These are phyloP conservation scores for Thraustochytrium sp. DNA, from an alignment of 352 stramenopile genomes.

Conservation along the genomic window DNA sequence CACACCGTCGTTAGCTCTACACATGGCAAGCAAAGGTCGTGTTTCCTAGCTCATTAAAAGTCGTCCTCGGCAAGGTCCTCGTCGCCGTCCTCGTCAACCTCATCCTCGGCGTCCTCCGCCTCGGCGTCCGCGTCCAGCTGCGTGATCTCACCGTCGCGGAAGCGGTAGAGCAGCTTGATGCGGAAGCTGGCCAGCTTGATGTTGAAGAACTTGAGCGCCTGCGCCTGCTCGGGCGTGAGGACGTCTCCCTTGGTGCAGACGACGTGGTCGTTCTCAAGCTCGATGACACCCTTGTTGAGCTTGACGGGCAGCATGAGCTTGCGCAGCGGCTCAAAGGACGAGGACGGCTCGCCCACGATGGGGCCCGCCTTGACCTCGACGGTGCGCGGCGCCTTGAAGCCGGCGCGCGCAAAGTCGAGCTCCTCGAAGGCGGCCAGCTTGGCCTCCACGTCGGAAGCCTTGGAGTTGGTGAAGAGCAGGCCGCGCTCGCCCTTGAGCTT, in stretches of 20 bases:
- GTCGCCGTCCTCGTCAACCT: background rate
- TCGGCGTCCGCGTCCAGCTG: background rate
- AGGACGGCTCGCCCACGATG: constrained; percentile 73
- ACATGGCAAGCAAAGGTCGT: no score
- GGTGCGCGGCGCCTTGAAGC: constrained; percentile 77
- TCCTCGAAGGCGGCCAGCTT: constrained; percentile 56
- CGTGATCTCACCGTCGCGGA: constrained; percentile 23
- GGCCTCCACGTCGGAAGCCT: constrained; percentile 81
- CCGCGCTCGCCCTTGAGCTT: constrained; percentile 82
- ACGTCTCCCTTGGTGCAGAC: constrained; percentile 89
- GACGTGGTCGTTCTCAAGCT: constrained; percentile 80
- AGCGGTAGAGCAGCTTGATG: constrained; percentile 16
- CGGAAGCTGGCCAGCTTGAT: constrained; percentile 17
- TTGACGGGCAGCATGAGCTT: constrained; percentile 90
- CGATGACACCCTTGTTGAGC: constrained; percentile 87
- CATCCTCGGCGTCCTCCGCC: background rate
- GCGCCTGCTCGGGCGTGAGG: constrained; percentile 88
- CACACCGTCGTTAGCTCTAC: no score
- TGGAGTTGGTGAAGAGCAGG: constrained; percentile 90
- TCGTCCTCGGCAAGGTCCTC: background rate
- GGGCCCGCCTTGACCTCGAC: constrained; percentile 78
- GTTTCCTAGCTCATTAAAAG: background rate
- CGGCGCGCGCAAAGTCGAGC: constrained; percentile 83
- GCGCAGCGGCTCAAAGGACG: constrained; percentile 91
- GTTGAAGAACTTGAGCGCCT: constrained; percentile 66